Evolutionary conservation across 495 filamentous ascomycete species (phyloP), one percentile per base, ranked within the genome.

Genomic region (Sordaria brevicollis): DNA sequence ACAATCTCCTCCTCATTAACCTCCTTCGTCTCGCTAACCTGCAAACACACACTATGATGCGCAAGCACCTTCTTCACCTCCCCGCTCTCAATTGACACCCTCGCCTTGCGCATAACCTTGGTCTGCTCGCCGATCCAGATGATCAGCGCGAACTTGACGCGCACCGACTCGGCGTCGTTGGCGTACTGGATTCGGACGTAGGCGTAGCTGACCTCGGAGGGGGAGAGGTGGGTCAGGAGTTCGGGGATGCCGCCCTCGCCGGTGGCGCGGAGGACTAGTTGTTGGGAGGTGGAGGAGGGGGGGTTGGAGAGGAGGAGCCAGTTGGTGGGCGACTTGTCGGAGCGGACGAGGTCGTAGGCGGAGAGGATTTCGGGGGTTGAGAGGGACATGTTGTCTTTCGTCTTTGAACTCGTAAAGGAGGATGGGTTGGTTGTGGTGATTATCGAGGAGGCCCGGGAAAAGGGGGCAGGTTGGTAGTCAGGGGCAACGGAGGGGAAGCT

Each of bases 81-180:
- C n/a, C 83, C 84, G 74, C 78, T 81, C 82, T 88, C 86, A 76
- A 88, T 85, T 82, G 54, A 85, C n/a, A n/a, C 85, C 65, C 86
- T 79, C 8, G 86, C 86, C 76, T 88, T 88, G 25, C 86, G 79
- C 86, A 88, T 88, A 35, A 88, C 82, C 74, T 84, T 86, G 1
- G 85, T 86, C 35, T 72, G 65, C 74, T 82, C 77, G 69, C 86
- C 86, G 73, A 86, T 86, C 86, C 86, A 88, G 39, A 87, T 80
- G 29, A 88, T 76, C 15, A 88, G 74, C 6, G 79, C 81, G 72
- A 88, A 88, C 77, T 88, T 88, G 71, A 87, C 82, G n/a, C 86
- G 79, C 77, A 80, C 85, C 74, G 76, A 80, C 78, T 88, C 86
- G 66, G 82, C 83, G 74, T 88, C 86, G 79, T 88, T 87, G 66